These are phyloP conservation scores for Passalora sequoiae DNA, from an alignment of 2,329 filamentous ascomycete genomes.

Conservation along the genomic window DNA sequence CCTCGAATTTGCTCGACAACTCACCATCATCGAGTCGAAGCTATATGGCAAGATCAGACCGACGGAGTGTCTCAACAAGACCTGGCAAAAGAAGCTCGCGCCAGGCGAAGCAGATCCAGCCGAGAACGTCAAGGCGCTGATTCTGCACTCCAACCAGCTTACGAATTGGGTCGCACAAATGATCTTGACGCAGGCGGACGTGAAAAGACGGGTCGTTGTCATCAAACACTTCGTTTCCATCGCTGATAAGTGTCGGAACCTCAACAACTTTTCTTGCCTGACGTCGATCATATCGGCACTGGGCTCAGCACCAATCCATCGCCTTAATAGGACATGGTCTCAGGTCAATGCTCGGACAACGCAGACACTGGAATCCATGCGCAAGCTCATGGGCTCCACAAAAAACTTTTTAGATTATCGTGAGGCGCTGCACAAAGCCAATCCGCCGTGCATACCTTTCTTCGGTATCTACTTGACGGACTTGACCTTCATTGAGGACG, in stretches of 20 bases:
- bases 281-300: conserved; percentile 97
- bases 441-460: conserved; percentile 96
- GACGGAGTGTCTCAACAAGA: conserved; percentile 95
- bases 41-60: conserved; percentile 94
- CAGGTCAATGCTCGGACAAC: conserved; percentile 83
- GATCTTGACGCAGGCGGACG: conserved; percentile 90
- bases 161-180: conserved; percentile 99
- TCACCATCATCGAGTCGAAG: conserved; percentile 93
- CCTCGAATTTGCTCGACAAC: conserved; percentile 91
- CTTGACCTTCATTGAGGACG: conserved; percentile 96
- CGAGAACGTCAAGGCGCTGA: conserved; percentile 90
- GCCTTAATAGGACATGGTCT: conserved; percentile 88
- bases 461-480: conserved; percentile 99
- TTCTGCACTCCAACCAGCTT: conserved; percentile 96
- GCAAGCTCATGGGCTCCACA: conserved; percentile 89
- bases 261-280: conserved; percentile 96
- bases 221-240: conserved; percentile 98
- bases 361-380: conserved; percentile 79
- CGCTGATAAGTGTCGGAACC: conserved; percentile 86
- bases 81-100: conserved; percentile 91
- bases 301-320: conserved; percentile 89
- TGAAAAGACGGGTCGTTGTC: conserved; percentile 92
- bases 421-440: conserved; percentile 84
- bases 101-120: conserved; percentile 80
- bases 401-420: conserved; percentile 98